Percentiles rank a stretch among this genome's conserved stretches.
These are phyloP conservation scores for Massariosphaeria phaeospora DNA, from an alignment of 495 filamentous ascomycete species.

Conservation along the genomic window DNA sequence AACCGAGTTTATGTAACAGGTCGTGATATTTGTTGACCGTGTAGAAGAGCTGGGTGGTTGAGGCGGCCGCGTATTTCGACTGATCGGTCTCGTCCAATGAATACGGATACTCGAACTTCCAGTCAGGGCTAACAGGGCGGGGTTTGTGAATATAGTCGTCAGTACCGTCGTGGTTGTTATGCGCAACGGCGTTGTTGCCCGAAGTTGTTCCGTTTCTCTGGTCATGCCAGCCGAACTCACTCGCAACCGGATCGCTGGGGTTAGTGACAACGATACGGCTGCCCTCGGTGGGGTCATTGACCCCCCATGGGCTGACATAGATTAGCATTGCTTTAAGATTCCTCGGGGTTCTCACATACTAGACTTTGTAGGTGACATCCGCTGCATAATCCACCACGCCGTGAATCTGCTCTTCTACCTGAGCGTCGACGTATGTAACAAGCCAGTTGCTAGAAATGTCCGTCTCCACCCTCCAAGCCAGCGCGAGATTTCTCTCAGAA, in stretches of 20 bases:
- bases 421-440: conserved; percentile 48
- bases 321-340: neutral
- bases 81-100: conserved; percentile 36
- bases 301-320: conserved; percentile 39
- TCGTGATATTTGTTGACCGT: conserved; percentile 53
- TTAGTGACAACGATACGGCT: conserved; percentile 38
- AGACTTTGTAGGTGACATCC: conserved; percentile 48
- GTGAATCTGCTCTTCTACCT: conserved; percentile 40
- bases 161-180: conserved; percentile 44
- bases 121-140: conserved; percentile 39
- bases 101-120: conserved; percentile 45
- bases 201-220: conserved; percentile 42
- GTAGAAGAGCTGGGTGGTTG: conserved; percentile 52
- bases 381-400: conserved; percentile 47
- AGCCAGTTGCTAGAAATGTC: conserved; percentile 50
- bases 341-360: conserved; percentile 10
- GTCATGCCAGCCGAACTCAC: conserved; percentile 47
- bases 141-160: conserved; percentile 42
- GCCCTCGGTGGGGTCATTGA: conserved; percentile 48
- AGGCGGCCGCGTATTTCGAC: conserved; percentile 42
- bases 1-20: conserved; percentile 50
- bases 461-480: conserved; percentile 50
- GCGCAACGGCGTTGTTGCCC: conserved; percentile 50
- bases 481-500: conserved; percentile 40
- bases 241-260: conserved; percentile 40